Evolutionary conservation across 2,329 filamentous ascomycete genomes (phyloP), one percentile per base, ranked within the genome.

Genomic region (Cryphonectria carpinicola): DNA sequence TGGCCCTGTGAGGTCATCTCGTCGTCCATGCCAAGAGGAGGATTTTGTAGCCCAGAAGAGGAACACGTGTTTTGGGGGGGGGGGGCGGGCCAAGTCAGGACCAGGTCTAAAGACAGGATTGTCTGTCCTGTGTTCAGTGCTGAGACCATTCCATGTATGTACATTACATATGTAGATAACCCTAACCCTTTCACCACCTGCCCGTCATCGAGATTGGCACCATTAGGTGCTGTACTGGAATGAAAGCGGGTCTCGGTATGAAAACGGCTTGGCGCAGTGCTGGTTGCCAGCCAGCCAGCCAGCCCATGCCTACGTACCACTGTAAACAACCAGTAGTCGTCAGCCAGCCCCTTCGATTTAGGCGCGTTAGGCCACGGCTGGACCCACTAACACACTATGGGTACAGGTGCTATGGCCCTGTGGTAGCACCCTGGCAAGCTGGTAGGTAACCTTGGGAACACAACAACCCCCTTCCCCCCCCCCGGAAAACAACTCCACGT

Each of bases 1-100:
- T 72, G 68, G 66, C 35, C 35, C 25, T 72, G 32, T 72, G 43
- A 56, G 41, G 10, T 37, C 46, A 11, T 49, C 32, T 32, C 32
- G 19, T 49, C 19, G 22, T 49, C 22, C 22, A 10, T n/a, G 37
- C 10, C 1, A 46, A 8, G 46, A 22, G 25, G 22, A 11, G 10
- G 25, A 4, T 14, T 17, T 37, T 39, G 35, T 3, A 28, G 25
- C 2, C 4, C 1, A 61, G 32, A 17, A 58, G 32, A 32, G 8
- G 22, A 25, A 3, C 28, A 61, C 32, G 28, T 61, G 19, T 37
- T 35, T 35, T n/a, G n/a, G n/a, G n/a, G n/a, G n/a, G n/a, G 28
- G 25, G 19, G 11, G 56, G 10, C 6, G 28, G 22, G 32, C 32
- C 28, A 60, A 17, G 58, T 6, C 32, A 28, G n/a, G 4, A 13